Conservation (phyloP, 768 basidiomycete species). For the Termitomyces sp. region DNA sequence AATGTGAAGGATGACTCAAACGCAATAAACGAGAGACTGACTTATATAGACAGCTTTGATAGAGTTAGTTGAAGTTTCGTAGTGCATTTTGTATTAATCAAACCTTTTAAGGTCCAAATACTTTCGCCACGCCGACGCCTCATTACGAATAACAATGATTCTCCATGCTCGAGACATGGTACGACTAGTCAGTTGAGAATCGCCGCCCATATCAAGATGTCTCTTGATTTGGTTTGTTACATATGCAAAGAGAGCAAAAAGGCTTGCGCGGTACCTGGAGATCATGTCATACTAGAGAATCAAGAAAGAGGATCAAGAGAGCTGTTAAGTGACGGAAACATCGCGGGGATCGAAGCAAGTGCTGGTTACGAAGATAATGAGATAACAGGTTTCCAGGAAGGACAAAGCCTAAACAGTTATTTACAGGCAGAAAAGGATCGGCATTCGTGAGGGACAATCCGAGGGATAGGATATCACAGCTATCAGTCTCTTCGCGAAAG, state of each 20-base stretch:
- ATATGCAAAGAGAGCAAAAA: no score
- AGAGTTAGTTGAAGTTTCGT: not conserved
- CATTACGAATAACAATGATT: not conserved
- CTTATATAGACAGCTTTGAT: conserved; percentile 4
- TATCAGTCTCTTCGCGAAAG: not conserved
- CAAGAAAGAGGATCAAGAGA: not conserved
- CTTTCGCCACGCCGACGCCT: conserved; percentile 1
- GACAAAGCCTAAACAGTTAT: no score
- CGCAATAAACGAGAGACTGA: not conserved
- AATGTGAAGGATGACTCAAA: not conserved
- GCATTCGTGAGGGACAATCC: not conserved
- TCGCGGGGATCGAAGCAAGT: not conserved
- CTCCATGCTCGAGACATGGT: no score
- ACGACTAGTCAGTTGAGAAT: no score
- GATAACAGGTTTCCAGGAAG: no score
- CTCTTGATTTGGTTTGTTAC: no score
- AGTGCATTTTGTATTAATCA: no score
- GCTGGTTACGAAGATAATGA: not conserved
- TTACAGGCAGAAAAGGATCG: not conserved
- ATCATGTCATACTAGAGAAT: no score
- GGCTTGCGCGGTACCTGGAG: no score
- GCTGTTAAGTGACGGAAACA: not conserved
- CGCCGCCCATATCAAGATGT: no score
- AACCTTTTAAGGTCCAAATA: no score
- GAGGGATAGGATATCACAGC: no score